phyloP scores from a whole-genome alignment of 768 basidiomycete species.

The Collybiopsis luxurians region DNA sequence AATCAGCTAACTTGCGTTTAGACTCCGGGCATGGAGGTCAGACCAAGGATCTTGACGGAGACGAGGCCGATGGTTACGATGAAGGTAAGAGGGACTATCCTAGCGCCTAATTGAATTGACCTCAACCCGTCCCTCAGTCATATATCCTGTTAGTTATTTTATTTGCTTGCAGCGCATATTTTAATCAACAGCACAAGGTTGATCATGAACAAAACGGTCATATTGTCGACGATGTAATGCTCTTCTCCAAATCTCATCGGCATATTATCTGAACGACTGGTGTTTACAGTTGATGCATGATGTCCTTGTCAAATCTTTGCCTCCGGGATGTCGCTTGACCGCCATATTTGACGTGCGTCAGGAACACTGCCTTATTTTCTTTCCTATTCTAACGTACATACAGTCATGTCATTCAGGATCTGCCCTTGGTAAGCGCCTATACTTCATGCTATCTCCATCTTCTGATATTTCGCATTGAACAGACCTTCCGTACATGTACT shows the following conservation, averaged over 20 bases:
- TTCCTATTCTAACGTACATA: constrained; percentile 3
- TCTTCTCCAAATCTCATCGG: background rate
- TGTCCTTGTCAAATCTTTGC: constrained; percentile 78
- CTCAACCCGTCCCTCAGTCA: constrained; percentile 44
- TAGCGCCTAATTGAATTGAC: background rate
- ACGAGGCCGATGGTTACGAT: constrained; percentile 82
- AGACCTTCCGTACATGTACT: constrained; percentile 84
- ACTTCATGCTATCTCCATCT: background rate
- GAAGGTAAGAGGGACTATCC: constrained; percentile 59
- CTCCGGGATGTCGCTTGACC: constrained; percentile 86
- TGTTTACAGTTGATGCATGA: constrained; percentile 69
- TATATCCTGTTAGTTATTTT: constrained; percentile 75
- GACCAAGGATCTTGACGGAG: constrained; percentile 77
- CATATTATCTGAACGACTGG: constrained; percentile 7
- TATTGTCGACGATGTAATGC: constrained; percentile 84
- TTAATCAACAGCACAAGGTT: constrained; percentile 25
- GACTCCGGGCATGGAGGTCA: constrained; percentile 96
- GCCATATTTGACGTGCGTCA: constrained; percentile 69
- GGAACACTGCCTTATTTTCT: background rate
- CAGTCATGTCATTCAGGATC: constrained; percentile 92
- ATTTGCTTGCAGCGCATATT: background rate
- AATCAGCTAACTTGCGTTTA: constrained; percentile 20
- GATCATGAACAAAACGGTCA: constrained; percentile 59
- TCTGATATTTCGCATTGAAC: background rate
- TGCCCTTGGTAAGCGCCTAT: constrained; percentile 56